Conservation (phyloP, 106 monocot species). For the Platanthera zijinensis region DNA sequence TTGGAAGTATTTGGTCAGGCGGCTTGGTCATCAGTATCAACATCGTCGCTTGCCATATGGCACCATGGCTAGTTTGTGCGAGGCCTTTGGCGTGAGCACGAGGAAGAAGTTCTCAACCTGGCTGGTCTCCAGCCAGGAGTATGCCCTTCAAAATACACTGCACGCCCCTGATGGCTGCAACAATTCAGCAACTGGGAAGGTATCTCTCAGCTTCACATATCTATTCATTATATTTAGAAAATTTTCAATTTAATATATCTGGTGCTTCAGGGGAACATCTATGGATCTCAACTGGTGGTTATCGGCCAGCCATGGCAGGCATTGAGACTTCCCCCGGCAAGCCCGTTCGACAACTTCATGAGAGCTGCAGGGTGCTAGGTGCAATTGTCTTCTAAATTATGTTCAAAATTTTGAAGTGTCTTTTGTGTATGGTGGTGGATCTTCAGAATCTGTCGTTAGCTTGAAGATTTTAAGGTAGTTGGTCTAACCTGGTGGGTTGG, state of each 20-base stretch:
- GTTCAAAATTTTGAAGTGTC: background rate
- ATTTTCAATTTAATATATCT: background rate
- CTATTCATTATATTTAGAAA: background rate
- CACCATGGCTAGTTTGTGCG: conserved; percentile 81
- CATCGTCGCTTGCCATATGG: conserved; percentile 91
- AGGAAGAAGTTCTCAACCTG: conserved; percentile 92
- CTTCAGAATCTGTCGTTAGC: background rate
- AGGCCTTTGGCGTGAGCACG: conserved; percentile 67
- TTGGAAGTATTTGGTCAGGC: conserved; percentile 90
- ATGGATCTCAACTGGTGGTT: conserved; percentile 12
- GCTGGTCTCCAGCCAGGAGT: conserved; percentile 58
- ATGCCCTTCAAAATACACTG: conserved; percentile 15
- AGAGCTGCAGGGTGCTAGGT: conserved; percentile 61
- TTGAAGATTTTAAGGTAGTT: background rate
- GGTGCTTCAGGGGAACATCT: conserved; percentile 14
- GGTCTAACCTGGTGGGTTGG: background rate
- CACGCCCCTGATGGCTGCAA: conserved; percentile 7
- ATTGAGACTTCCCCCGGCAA: conserved; percentile 77
- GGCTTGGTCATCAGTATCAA: conserved; percentile 67
- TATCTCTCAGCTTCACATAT: background rate
- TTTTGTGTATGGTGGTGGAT: background rate
- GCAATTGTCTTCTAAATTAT: background rate
- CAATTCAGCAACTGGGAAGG: conserved; percentile 25
- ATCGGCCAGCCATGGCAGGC: conserved; percentile 29
- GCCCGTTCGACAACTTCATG: conserved; percentile 95